These are phyloP conservation scores for Exserohilum rostratum DNA, from an alignment of 2,329 filamentous ascomycete genomes.

Conservation along the genomic window DNA sequence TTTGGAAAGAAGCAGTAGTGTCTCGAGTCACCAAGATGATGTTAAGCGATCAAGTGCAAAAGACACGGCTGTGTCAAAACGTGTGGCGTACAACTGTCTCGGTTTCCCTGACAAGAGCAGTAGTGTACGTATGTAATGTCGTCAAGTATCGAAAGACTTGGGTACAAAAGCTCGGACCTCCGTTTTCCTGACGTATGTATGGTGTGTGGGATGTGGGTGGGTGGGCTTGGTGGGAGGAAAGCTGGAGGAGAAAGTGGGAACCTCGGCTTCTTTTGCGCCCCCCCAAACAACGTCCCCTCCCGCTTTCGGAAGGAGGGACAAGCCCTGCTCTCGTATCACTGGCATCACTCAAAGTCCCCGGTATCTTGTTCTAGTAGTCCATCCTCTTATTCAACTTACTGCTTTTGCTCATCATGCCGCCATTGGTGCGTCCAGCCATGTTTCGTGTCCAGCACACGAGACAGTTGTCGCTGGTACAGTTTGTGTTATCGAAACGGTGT, in stretches of 20 bases:
- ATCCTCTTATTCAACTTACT: neutral
- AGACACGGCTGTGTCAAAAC: too few species aligned
- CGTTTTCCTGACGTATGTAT: too few species aligned
- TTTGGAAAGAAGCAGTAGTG: neutral
- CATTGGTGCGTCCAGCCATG: slow-evolving; percentile 22
- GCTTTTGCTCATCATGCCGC: slow-evolving; percentile 22
- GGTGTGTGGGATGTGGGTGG: neutral
- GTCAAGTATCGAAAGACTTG: too few species aligned
- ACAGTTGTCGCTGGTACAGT: slow-evolving; percentile 1
- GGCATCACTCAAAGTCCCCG: too few species aligned
- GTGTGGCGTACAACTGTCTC: too few species aligned
- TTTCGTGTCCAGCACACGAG: neutral
- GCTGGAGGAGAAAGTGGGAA: neutral
- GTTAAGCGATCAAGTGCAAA: too few species aligned
- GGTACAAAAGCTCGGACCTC: too few species aligned
- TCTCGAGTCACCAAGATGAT: too few species aligned
- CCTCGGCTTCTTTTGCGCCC: slow-evolving; percentile 6
- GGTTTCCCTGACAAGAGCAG: too few species aligned
- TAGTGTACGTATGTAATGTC: too few species aligned
- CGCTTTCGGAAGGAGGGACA: neutral
- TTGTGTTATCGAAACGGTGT: neutral
- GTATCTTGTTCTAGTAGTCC: neutral
- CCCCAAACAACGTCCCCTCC: too few species aligned
- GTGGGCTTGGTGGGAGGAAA: neutral
- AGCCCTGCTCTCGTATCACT: too few species aligned